These are phyloP conservation scores for Dimargaris cristalligena DNA, from an alignment of 192 early-diverging fungal genomes.

Conservation along the genomic window DNA sequence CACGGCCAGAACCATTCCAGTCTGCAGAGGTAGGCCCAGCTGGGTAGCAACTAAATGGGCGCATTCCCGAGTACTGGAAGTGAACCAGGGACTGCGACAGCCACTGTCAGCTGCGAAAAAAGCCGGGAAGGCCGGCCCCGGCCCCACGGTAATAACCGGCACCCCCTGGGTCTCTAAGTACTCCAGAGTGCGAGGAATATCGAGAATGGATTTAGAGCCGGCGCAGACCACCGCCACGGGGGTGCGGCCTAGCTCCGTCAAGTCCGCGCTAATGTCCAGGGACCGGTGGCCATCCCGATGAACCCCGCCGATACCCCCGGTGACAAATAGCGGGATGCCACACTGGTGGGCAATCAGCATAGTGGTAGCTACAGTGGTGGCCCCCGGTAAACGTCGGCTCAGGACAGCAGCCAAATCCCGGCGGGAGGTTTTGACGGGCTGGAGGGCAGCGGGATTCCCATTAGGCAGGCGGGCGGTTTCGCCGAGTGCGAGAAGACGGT, in stretches of 20 bases:
- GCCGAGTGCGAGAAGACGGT: conserved; percentile 45
- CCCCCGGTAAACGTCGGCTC: conserved; percentile 49
- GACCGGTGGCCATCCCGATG: conserved; percentile 64
- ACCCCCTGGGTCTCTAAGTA: conserved; percentile 89
- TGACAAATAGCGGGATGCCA: conserved; percentile 84
- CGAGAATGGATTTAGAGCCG: conserved; percentile 91
- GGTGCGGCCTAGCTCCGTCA: conserved; percentile 77
- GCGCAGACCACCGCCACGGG: conserved; percentile 93
- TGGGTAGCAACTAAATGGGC: conserved; percentile 34
- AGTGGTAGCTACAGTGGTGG: conserved; percentile 86
- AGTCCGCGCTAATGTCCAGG: conserved; percentile 83
- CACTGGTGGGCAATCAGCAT: conserved; percentile 73
- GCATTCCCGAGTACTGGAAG: conserved; percentile 22
- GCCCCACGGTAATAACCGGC: conserved; percentile 62
- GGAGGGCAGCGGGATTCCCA: no score
- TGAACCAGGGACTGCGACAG: conserved; percentile 22
- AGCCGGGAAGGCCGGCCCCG: conserved; percentile 58
- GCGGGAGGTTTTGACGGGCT: conserved; percentile 64
- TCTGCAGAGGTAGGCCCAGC: conserved; percentile 40
- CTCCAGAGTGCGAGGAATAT: conserved; percentile 83
- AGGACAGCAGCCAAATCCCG: conserved; percentile 69
- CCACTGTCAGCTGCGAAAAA: conserved; percentile 76
- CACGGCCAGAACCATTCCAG: conserved; percentile 74
- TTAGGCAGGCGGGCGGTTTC: conserved; percentile 33
- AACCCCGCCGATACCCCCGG: conserved; percentile 94